Evolutionary conservation across 176 grass and related monocot genomes (phyloP).

Genomic region (Microstegium vimineum): DNA sequence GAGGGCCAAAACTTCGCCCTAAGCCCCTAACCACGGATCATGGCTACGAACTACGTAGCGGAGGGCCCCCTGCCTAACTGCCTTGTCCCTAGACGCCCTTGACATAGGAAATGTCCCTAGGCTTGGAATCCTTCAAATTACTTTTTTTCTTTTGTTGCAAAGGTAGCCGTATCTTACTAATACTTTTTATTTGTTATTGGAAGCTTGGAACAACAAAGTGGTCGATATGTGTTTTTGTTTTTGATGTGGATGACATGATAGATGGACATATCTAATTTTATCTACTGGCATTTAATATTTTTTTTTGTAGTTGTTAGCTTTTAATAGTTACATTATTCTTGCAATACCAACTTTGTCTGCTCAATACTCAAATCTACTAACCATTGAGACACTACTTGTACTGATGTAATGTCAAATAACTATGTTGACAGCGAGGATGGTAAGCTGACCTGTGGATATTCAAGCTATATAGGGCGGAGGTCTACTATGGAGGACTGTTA

Average conservation of each 20-base stretch:
- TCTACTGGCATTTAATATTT: background rate
- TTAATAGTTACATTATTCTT: background rate
- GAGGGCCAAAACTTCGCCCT: too few species aligned
- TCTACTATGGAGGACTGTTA: constrained; percentile 82
- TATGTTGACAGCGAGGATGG: constrained; percentile 62
- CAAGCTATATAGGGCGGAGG: constrained; percentile 62
- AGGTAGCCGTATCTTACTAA: background rate
- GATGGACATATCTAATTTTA: background rate
- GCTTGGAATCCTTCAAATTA: background rate
- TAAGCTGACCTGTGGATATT: constrained; percentile 63
- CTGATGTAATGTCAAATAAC: background rate
- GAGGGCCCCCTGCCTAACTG: too few species aligned
- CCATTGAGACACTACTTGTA: background rate
- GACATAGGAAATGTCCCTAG: background rate
- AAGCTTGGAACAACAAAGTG: background rate
- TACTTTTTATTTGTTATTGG: too few species aligned
- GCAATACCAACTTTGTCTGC: background rate
- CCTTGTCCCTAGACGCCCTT: too few species aligned
- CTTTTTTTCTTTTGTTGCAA: background rate
- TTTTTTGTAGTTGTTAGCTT: background rate
- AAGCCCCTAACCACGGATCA: too few species aligned
- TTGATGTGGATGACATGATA: background rate
- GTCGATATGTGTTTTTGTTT: background rate
- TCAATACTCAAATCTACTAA: background rate
- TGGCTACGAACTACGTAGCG: too few species aligned